phyloP scores from a whole-genome alignment of 2,329 filamentous ascomycete genomes.

The Aureobasidium mangrovei region DNA sequence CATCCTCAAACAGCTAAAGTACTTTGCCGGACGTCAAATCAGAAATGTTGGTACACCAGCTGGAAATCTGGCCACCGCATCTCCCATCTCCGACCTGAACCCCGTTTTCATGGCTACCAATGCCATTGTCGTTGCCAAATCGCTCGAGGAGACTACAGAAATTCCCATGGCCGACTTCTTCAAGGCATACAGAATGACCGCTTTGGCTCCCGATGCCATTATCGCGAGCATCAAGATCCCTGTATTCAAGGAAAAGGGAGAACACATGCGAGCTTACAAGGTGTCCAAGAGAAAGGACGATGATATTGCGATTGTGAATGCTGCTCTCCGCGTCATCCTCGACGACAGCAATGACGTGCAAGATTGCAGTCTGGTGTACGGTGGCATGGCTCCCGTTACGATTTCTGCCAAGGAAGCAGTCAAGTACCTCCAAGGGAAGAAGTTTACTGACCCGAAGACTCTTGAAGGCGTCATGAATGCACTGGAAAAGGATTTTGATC shows the following conservation, averaged over 20 bases:
- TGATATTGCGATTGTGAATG: slow-evolving; percentile 95
- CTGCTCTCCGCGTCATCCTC: slow-evolving; percentile 67
- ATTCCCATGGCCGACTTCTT: slow-evolving; percentile 94
- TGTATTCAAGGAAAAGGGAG: slow-evolving; percentile 61
- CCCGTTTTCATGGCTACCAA: slow-evolving; percentile 86
- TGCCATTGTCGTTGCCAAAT: slow-evolving; percentile 72
- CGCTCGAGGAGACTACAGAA: slow-evolving; percentile 60
- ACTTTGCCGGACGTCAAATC: slow-evolving; percentile 92
- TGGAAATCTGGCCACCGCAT: slow-evolving; percentile 88
- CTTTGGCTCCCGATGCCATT: slow-evolving; percentile 69
- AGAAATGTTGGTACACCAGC: slow-evolving; percentile 95
- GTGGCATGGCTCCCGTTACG: slow-evolving; percentile 89
- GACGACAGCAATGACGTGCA: slow-evolving; percentile 61
- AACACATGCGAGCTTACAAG: slow-evolving; percentile 86
- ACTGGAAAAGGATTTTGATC: slow-evolving; percentile 79
- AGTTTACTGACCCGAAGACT: slow-evolving; percentile 69
- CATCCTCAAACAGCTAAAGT: slow-evolving; percentile 86
- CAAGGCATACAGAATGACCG: slow-evolving; percentile 79
- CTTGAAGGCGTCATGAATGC: slow-evolving; percentile 85
- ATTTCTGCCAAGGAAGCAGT: slow-evolving; percentile 75
- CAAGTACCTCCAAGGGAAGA: slow-evolving; percentile 66
- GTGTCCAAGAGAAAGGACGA: slow-evolving; percentile 96
- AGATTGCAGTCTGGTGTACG: slow-evolving; percentile 75
- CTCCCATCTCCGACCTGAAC: slow-evolving; percentile 92
- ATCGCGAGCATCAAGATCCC: slow-evolving; percentile 86